Base-by-base conservation (phyloP, 495 filamentous ascomycete genomes). In the Glonium stellatum region DNA sequence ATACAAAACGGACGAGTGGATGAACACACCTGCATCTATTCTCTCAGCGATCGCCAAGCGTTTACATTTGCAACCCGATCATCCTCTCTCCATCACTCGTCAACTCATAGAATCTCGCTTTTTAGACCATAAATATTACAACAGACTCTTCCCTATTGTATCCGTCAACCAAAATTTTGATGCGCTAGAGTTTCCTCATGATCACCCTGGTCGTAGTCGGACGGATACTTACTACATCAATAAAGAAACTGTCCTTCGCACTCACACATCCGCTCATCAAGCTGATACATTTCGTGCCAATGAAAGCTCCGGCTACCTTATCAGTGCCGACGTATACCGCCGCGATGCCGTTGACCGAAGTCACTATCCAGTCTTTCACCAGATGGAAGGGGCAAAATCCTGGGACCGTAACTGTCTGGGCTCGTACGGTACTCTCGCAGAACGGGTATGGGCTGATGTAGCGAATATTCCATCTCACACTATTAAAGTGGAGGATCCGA, bases 221-320 rank as follows among this genome's bases (percentile, higher is more conserved):
- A 89, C 86, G 8, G 93, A 97, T 74, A 97, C 93, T 1, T 98
- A 97, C 80, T 98, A 98, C 76, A 75, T 97, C 71, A 97, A 97
- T 72, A 73, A 81, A 61, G 75, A 83, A 44, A 95, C 88, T 1
- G 82, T 97, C 1, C 80, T 98, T 22, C 84, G 93, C 55, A 98
- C 93, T 0, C 93, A 98, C 72, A 97, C 91, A 13, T 88, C 84
- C 62, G 93, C 93, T 0, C 95, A 98, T 71, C 88, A 98, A 72
- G 87, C 86, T 35, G 88, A 93, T 41, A 84, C 87, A 9, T 97
- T 98, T 76, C 79, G 84, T 44, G 72, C 68, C 8, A 80, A 85
- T 57, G 75, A 78, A 48, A 87, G 82, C 63, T 80, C 86, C 36
- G 93, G 93, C 5, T 98, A 88, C 68, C 86, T 95, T 9, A 87